Conservation (phyloP, 495 filamentous ascomycete species). For the Rhypophila decipiens region DNA sequence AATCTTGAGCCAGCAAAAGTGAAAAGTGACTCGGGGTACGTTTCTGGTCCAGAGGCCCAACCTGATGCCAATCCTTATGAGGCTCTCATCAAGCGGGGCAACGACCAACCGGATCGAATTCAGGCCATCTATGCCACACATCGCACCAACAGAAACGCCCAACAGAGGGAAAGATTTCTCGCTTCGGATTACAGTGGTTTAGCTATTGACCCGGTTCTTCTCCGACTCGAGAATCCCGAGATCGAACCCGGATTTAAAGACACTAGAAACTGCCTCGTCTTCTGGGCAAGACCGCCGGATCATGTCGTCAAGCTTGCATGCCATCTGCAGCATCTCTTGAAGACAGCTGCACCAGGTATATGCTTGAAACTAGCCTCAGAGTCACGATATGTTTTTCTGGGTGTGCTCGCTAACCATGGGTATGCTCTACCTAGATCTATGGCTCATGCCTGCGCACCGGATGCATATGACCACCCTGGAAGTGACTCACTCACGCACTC, state of each 20-base stretch:
- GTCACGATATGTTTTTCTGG: no score
- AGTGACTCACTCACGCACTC: constrained; percentile 62
- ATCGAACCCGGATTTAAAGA: constrained; percentile 64
- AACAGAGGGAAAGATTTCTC: constrained; percentile 64
- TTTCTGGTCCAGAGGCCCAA: constrained; percentile 44
- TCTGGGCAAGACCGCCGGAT: constrained; percentile 79
- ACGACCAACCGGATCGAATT: constrained; percentile 53
- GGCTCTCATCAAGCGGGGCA: constrained; percentile 57
- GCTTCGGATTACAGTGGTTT: constrained; percentile 61
- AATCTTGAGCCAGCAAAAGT: constrained; percentile 35
- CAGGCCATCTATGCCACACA: constrained; percentile 68
- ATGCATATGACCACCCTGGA: constrained; percentile 88
- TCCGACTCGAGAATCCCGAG: constrained; percentile 52
- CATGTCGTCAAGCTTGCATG: constrained; percentile 58
- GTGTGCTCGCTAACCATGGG: no score
- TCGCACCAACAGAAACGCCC: constrained; percentile 62
- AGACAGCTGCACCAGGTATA: constrained; percentile 59
- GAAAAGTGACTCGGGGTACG: constrained; percentile 50
- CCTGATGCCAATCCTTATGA: constrained; percentile 67
- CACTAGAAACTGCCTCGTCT: constrained; percentile 70
- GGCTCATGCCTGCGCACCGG: constrained; percentile 70
- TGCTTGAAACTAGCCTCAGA: no score
- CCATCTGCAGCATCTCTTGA: constrained; percentile 61
- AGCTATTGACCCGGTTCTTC: constrained; percentile 67
- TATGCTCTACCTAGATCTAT: constrained; percentile 58